These are phyloP conservation scores for Russula sp. DNA, from an alignment of 768 basidiomycete genomes.

Conservation along the genomic window DNA sequence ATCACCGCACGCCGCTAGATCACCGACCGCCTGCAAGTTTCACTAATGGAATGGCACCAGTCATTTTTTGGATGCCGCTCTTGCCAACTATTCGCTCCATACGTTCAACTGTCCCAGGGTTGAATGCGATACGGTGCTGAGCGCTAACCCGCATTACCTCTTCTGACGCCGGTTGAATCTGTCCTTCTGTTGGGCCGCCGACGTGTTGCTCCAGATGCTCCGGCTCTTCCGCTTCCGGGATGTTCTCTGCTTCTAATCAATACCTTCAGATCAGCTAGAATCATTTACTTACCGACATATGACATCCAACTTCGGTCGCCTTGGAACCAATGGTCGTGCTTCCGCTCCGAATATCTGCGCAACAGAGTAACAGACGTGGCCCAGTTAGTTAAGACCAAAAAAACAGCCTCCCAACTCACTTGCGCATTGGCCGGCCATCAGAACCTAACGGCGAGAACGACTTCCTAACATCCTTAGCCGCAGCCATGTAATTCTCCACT, in stretches of 20 bases:
- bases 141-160: constrained; percentile 20
- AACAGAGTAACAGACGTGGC: background rate
- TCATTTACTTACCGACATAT: constrained; percentile 16
- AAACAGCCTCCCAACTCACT: background rate
- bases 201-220: constrained; percentile 11
- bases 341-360: constrained; percentile 27
- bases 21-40: constrained; percentile 6
- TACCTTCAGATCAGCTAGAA: background rate
- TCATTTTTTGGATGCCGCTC: constrained; percentile 22
- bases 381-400: background rate
- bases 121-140: constrained; percentile 24
- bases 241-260: constrained; percentile 17
- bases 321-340: constrained; percentile 29
- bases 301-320: constrained; percentile 29
- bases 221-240: constrained; percentile 8
- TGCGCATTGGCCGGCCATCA: constrained; percentile 29
- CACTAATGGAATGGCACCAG: constrained; percentile 22
- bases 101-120: constrained; percentile 20
- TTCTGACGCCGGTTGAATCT: constrained; percentile 24
- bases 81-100: constrained; percentile 25
- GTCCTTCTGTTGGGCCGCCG: constrained; percentile 21
- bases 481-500: constrained; percentile 23
- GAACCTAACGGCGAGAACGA: constrained; percentile 23
- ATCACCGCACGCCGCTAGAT: constrained; percentile 2
- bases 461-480: constrained; percentile 10